Percentiles rank a stretch among this genome's conserved stretches.
phyloP scores from a whole-genome alignment of 768 basidiomycete species.

The Xerocomus potaroensis region DNA sequence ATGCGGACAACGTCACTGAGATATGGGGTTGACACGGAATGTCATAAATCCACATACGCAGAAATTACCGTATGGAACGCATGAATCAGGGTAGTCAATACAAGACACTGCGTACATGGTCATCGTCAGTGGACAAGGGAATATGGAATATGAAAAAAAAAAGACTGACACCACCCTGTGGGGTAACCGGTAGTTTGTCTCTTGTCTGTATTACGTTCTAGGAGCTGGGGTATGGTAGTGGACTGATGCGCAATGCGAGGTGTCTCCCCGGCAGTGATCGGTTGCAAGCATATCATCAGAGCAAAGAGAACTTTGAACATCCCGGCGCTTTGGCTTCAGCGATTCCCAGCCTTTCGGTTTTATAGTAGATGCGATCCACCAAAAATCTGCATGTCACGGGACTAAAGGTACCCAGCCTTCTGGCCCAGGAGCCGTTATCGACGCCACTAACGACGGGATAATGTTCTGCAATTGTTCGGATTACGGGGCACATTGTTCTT shows the following conservation, averaged over 20 bases:
- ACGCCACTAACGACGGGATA: too few species aligned
- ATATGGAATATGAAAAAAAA: background rate
- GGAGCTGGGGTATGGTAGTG: slow-evolving; percentile 10
- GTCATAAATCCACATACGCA: slow-evolving; percentile 16
- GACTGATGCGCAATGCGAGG: background rate
- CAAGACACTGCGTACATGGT: slow-evolving; percentile 11
- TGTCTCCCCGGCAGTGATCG: slow-evolving; percentile 2
- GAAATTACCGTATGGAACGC: slow-evolving; percentile 15
- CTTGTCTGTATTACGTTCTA: too few species aligned
- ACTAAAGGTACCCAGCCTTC: too few species aligned
- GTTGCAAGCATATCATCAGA: slow-evolving; percentile 8
- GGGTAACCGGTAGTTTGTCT: slow-evolving; percentile 5
- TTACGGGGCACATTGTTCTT: too few species aligned
- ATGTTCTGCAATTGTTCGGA: too few species aligned
- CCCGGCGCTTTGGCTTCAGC: background rate
- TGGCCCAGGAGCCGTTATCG: too few species aligned
- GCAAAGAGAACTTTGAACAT: slow-evolving; percentile 13
- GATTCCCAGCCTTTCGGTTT: background rate
- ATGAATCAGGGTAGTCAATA: slow-evolving; percentile 13
- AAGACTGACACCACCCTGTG: slow-evolving; percentile 12
- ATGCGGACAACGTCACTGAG: background rate
- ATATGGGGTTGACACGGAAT: too few species aligned
- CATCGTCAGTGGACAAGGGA: background rate
- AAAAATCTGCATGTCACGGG: background rate
- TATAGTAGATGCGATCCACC: background rate